These are phyloP conservation scores for Didymella glomerata DNA, from an alignment of 2,329 filamentous ascomycete genomes.

Conservation along the genomic window DNA sequence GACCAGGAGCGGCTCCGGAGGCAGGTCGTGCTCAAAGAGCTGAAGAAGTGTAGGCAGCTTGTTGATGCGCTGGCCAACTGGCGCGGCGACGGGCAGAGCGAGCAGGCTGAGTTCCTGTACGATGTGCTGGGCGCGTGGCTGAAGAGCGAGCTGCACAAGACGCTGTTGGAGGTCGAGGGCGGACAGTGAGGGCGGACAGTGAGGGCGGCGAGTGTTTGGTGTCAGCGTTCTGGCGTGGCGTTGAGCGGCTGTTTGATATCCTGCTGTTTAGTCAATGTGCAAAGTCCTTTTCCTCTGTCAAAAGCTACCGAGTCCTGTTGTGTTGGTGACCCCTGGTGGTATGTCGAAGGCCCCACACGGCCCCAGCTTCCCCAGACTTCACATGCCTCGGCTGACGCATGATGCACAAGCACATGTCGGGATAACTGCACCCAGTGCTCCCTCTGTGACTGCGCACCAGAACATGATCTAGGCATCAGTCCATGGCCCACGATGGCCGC, in stretches of 20 bases:
- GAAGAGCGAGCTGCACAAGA: slow-evolving; percentile 44
- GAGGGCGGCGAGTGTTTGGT: slow-evolving; percentile 1
- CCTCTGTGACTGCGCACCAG: slow-evolving; percentile 14
- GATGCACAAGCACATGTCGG: slow-evolving; percentile 30
- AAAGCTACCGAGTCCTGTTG: no score
- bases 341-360: no score
- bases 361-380: neutral
- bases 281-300: neutral
- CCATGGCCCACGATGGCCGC: slow-evolving; percentile 72
- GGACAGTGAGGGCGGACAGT: slow-evolving; percentile 22
- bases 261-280: neutral
- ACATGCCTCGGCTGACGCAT: slow-evolving; percentile 34
- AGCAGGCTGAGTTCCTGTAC: slow-evolving; percentile 43
- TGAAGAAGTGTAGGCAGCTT: slow-evolving; percentile 40
- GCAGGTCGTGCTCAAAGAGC: slow-evolving; percentile 40
- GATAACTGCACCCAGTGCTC: slow-evolving; percentile 8
- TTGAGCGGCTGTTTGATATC: neutral
- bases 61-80: slow-evolving; percentile 44
- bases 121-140: slow-evolving; percentile 45
- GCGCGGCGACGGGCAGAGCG: slow-evolving; percentile 30
- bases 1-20: slow-evolving; percentile 38
- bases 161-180: slow-evolving; percentile 36
- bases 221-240: slow-evolving; percentile 7
- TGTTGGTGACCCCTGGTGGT: neutral
- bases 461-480: slow-evolving; percentile 35